Evolutionary conservation across 192 early-diverging fungal species (phyloP), one percentile per base, ranked within the genome.

Genomic region (Mortierella antarctica): DNA sequence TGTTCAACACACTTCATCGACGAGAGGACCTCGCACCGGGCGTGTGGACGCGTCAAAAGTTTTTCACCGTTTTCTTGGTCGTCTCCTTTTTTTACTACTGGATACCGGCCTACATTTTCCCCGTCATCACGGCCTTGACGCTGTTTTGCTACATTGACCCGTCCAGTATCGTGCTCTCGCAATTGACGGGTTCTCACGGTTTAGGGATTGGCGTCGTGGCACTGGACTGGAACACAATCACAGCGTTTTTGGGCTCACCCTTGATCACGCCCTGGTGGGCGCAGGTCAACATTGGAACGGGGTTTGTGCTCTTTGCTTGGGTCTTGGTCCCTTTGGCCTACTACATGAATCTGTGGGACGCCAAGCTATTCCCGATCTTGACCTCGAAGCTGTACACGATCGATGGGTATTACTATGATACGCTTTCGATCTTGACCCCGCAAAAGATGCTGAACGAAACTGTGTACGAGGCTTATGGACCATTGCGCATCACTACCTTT

Each of bases 191-290:
- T 40, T 45, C 82, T 8, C 70, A 86, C 18, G 93, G 93, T 9
- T 65, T 93, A n/a, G 93, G 93, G 0, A 83, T 95, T 49, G 83
- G 92, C 17, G 88, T 87, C 57, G 83, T 95, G 20, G 82, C 90
- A 6, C 65, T 95, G 42, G 94, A 95, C 84, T 95, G 94, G 94
- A 67, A 80, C 21, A 86, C 84, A 4, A 78, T 78, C 50, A 76
- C 80, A 5, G 70, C 84, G 23, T 88, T 73, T 71, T 73, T 87
- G 39, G 58, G 62, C 0, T 83, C 84, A 21, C 84, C 85, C 13
- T 50, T 86, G 49, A 78, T 78, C 42, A 78, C 70, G 54, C 72
- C 81, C 15, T 85, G 72, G 67, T 89, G 87, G 79, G 89, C 91
- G 20, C 85, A 87, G 5, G 88, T 88, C 61, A 93, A 93, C 67